Percentiles rank a stretch among this genome's conserved stretches.
Evolutionary conservation across 2,329 filamentous ascomycete species (phyloP).

Genomic region (Colletotrichum noveboracense): DNA sequence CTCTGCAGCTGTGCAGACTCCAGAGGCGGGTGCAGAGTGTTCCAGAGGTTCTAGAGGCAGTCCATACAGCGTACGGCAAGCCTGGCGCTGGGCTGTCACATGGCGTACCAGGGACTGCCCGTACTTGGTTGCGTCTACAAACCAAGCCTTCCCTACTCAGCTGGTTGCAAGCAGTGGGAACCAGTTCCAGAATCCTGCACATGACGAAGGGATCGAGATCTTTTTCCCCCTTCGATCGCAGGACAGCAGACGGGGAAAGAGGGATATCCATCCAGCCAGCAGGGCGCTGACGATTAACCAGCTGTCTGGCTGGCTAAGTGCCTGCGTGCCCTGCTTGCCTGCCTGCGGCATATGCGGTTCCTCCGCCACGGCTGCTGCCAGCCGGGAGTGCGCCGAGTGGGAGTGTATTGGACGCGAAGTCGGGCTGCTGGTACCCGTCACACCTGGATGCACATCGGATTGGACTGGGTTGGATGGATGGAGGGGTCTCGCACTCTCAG

Average conservation of each 20-base stretch:
- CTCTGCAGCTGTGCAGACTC: not conserved
- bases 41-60: not conserved
- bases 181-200: slow-evolving; percentile 3
- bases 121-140: not conserved
- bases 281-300: not conserved
- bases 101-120: slow-evolving; percentile 8
- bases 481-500: not conserved
- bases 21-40: not conserved
- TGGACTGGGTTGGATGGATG: not conserved
- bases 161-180: slow-evolving; percentile 1
- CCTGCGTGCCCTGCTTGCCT: not conserved
- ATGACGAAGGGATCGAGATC: slow-evolving; percentile 6
- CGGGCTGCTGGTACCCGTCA: not conserved
- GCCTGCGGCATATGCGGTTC: not conserved
- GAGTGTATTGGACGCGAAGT: not conserved
- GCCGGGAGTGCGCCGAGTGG: not conserved
- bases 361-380: not conserved
- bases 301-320: not conserved
- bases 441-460: not conserved
- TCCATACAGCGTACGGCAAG: not conserved
- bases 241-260: not conserved
- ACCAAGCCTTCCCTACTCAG: not conserved
- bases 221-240: not conserved
- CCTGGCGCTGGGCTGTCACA: slow-evolving; percentile 9
- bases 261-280: not conserved